These are phyloP conservation scores for Rhododendron kiyosumense DNA, from an alignment of 148 eudicot genomes.

Conservation along the genomic window DNA sequence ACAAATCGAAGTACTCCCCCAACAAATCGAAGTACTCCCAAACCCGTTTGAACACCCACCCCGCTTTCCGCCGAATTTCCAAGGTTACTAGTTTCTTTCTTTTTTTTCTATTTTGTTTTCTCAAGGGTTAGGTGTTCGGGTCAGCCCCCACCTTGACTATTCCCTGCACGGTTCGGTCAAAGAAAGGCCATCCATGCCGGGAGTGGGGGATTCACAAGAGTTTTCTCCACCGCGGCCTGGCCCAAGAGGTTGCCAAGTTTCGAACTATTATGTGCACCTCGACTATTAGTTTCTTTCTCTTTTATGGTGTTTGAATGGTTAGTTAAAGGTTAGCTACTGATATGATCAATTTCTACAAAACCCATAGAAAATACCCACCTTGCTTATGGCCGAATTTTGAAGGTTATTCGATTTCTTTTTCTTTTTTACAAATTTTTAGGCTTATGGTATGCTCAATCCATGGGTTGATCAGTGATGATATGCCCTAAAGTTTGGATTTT, in stretches of 20 bases:
- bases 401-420: neutral
- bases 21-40: slow-evolving; percentile 67
- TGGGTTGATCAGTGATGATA: neutral
- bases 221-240: too few relatives aligned
- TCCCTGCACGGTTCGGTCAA: too few relatives aligned
- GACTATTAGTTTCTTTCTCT: neutral
- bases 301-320: neutral
- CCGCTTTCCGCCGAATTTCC: slow-evolving; percentile 46
- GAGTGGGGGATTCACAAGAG: too few relatives aligned
- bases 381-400: neutral
- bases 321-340: neutral
- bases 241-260: neutral
- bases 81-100: slow-evolving; percentile 11
- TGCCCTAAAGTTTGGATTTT: neutral
- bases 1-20: slow-evolving; percentile 64
- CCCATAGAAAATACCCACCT: neutral
- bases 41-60: slow-evolving; percentile 29
- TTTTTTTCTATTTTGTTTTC: neutral
- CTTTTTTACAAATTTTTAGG: neutral
- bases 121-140: neutral
- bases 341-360: neutral
- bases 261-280: too few relatives aligned
- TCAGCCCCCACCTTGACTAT: too few relatives aligned
- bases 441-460: neutral
- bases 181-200: too few relatives aligned